Base-by-base conservation (phyloP, 495 filamentous ascomycete species). In the Beverwykella pulmonaria region DNA sequence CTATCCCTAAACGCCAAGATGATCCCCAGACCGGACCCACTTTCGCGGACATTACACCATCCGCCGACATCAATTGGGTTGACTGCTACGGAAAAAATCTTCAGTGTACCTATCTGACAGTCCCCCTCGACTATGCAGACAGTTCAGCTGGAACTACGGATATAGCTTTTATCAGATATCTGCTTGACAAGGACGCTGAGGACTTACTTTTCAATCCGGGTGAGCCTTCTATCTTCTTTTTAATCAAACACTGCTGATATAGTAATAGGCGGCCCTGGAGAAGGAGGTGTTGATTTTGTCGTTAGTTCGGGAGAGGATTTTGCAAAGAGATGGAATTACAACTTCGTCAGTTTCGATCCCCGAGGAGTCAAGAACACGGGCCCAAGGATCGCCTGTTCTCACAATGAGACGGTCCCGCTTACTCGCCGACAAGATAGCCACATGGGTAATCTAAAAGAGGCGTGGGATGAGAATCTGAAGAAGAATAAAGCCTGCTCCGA, bases 271-370 rank as follows among this genome's bases (percentile, higher is more conserved):
- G 58, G 58, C 47, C 58, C 58, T 7, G 58, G 44, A 1, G 41
- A n/a, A 14, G 29, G 23, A 7, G 58, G 58, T n/a, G 10, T 30
- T 27, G 23, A 23, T 12, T 14, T 17, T 9, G 29, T 60, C n/a
- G 4, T 60, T 9, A 26, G 26, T n/a, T 8, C 8, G 2, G 57
- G 57, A 12, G 17, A 48, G 25, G 19, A 60, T 6, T 25, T 8
- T 6, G 34, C 14, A 25, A 22, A 60, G 14, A 8, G 26, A 60
- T 60, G 57, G 41, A 46, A 25, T 15, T 29, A n/a, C 2, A 61
- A 61, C 47, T 20, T 50, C 26, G 58, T 61, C 46, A 61, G 22
- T 46, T 61, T 61, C 29, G 58, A 50, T 34, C 58, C 58, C 19
- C 58, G 58, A 7, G 27, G 58, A 4, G 58, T 61, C 17, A 15